These are phyloP conservation scores for Chytriomyces hyalinus DNA, from an alignment of 192 early-diverging fungal genomes.

Conservation along the genomic window DNA sequence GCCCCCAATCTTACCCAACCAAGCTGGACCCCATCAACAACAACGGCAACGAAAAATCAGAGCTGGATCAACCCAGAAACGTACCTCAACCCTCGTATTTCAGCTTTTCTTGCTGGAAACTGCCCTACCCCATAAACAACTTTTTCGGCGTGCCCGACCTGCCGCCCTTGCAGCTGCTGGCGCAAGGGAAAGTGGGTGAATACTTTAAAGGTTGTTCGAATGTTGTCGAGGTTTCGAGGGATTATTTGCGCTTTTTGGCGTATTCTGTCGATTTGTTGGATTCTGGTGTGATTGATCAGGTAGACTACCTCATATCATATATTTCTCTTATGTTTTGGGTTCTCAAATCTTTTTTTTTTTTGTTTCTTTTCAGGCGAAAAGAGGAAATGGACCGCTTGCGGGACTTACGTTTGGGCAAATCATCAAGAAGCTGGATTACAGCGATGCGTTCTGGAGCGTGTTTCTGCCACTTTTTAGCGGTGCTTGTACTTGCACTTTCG, in stretches of 20 bases:
- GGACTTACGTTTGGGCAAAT: conserved; percentile 45
- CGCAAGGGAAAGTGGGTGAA: background rate
- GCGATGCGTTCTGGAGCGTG: conserved; percentile 42
- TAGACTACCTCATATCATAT: background rate
- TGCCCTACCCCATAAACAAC: conserved; percentile 39
- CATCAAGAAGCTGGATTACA: conserved; percentile 31
- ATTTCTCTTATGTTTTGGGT: background rate
- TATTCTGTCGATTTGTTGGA: conserved; percentile 32
- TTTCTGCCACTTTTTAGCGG: conserved; percentile 55
- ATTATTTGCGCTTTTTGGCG: conserved; percentile 42
- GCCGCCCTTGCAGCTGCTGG: conserved; percentile 5
- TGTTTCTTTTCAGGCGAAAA: conserved; percentile 12
- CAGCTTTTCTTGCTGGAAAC: conserved; percentile 46
- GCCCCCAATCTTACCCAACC: conserved; percentile 35
- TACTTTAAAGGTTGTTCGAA: conserved; percentile 1
- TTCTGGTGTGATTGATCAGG: conserved; percentile 27
- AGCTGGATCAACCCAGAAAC: background rate
- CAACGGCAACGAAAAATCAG: background rate
- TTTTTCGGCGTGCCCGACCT: conserved; percentile 47
- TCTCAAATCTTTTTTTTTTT: background rate
- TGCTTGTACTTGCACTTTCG: conserved; percentile 52
- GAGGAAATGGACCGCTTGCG: conserved; percentile 26
- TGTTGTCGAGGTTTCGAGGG: conserved; percentile 19
- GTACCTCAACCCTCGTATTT: conserved; percentile 36
- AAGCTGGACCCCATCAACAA: conserved; percentile 8